Conservation (phyloP, 2,329 filamentous ascomycete genomes). For the Aspergillus caelatus region DNA sequence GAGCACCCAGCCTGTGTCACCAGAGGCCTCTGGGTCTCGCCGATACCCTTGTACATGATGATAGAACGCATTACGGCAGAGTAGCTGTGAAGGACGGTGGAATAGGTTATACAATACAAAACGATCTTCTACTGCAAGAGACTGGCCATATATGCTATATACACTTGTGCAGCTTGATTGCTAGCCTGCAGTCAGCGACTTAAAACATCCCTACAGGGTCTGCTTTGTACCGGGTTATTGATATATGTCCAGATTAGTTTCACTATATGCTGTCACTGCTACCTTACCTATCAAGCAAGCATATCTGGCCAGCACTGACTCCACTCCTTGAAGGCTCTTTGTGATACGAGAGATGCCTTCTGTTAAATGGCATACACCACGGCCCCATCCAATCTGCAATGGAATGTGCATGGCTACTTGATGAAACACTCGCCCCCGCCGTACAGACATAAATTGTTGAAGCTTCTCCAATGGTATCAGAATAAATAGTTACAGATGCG, state of each 20-base stretch:
- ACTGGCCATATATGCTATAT: not conserved
- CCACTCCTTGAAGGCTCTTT: not conserved
- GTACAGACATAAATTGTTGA: not conserved
- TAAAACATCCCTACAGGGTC: not conserved
- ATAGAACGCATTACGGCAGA: conserved; percentile 12
- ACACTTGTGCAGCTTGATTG: not conserved
- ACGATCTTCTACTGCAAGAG: not conserved
- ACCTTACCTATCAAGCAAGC: not conserved
- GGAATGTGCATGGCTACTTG: not conserved
- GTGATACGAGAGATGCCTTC: not conserved
- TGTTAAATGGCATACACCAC: not conserved
- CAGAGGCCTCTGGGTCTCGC: conserved; percentile 16
- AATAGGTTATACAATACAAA: conserved; percentile 3
- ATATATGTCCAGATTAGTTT: not conserved
- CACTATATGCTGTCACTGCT: not conserved
- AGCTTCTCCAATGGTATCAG: conserved; percentile 9
- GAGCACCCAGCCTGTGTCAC: conserved; percentile 7
- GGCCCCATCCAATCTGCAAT: not conserved
- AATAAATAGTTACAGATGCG: conserved; percentile 5
- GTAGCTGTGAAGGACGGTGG: conserved; percentile 7
- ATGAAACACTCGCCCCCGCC: not conserved
- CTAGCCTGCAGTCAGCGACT: not conserved
- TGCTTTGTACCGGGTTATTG: not conserved
- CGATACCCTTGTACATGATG: conserved; percentile 23
- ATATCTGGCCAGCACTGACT: not conserved